A percentile compares a stretch with the other conserved stretches of the same genome.
Evolutionary conservation across 805 yeast species (phyloP).

Genomic region (Wickerhamomyces silvicola): DNA sequence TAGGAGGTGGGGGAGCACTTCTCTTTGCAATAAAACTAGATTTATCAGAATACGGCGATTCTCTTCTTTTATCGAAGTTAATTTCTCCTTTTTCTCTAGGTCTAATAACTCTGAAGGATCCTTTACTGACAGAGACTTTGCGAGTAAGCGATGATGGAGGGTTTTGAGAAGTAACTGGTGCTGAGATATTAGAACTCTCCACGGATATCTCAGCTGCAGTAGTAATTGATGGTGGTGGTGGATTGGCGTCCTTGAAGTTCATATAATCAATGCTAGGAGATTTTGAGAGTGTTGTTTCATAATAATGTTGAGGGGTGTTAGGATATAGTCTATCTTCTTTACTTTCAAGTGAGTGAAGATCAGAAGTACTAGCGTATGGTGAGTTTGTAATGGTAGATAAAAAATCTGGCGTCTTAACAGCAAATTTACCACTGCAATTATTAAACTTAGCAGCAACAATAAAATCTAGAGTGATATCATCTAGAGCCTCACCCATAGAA

Average conservation of each 20-base stretch:
- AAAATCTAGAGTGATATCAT: slow-evolving; percentile 38
- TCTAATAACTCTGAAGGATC: slow-evolving; percentile 62
- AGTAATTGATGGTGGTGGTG: slow-evolving; percentile 2
- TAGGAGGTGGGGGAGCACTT: slow-evolving; percentile 68
- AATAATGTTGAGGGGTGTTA: slow-evolving; percentile 62
- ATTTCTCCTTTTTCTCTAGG: slow-evolving; percentile 61
- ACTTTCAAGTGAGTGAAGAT: slow-evolving; percentile 46
- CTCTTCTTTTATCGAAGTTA: slow-evolving; percentile 73
- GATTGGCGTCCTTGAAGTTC: slow-evolving; percentile 38
- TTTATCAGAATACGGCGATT: slow-evolving; percentile 57
- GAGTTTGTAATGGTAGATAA: slow-evolving; percentile 37
- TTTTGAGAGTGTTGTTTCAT: slow-evolving; percentile 36
- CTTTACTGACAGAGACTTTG: slow-evolving; percentile 13
- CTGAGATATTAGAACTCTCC: background rate
- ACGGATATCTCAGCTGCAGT: background rate
- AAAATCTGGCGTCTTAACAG: slow-evolving; percentile 25
- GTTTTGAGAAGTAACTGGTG: slow-evolving; percentile 2
- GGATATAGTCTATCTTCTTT: slow-evolving; percentile 43
- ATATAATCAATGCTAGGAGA: slow-evolving; percentile 41
- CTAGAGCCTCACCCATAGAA: slow-evolving; percentile 48
- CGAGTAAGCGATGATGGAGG: slow-evolving; percentile 9
- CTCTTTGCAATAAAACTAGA: slow-evolving; percentile 61
- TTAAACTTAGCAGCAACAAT: slow-evolving; percentile 30
- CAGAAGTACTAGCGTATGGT: slow-evolving; percentile 35
- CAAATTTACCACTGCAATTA: slow-evolving; percentile 29